These are phyloP conservation scores for Nigrospora oryzae DNA, from an alignment of 2,329 filamentous ascomycete species.

Conservation along the genomic window DNA sequence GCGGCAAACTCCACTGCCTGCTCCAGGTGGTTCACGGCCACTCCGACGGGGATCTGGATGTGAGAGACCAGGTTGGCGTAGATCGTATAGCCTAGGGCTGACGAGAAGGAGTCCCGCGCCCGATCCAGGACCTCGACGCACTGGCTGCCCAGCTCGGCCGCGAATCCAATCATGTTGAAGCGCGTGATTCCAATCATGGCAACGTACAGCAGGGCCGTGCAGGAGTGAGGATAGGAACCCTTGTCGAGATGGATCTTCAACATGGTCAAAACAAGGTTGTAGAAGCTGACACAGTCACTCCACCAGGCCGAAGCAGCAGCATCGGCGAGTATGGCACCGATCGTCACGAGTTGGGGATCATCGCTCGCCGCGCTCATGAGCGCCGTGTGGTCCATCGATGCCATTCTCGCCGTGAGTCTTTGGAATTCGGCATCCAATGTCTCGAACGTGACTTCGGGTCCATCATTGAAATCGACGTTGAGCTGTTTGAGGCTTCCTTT, in stretches of 20 bases:
- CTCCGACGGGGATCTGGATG: constrained; percentile 51
- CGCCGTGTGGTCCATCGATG: constrained; percentile 42
- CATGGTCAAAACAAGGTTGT: constrained; percentile 60
- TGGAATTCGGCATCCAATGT: constrained; percentile 72
- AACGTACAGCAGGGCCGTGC: constrained; percentile 59
- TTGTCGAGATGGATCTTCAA: constrained; percentile 54
- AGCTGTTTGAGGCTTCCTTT: constrained; percentile 64
- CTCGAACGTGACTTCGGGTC: constrained; percentile 53
- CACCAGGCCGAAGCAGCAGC: constrained; percentile 65
- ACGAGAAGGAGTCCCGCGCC: constrained; percentile 54
- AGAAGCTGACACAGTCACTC: constrained; percentile 65
- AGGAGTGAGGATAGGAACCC: constrained; percentile 62
- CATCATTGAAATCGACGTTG: constrained; percentile 55
- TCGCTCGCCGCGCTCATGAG: constrained; percentile 33
- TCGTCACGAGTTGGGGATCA: constrained; percentile 48
- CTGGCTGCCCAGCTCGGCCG: constrained; percentile 54
- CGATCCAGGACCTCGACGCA: constrained; percentile 57
- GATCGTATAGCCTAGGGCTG: constrained; percentile 61
- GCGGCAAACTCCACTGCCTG: constrained; percentile 58
- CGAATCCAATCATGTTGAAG: constrained; percentile 63
- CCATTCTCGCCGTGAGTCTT: constrained; percentile 49
- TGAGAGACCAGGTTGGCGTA: constrained; percentile 65
- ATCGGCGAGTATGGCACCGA: constrained; percentile 64
- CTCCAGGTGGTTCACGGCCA: constrained; percentile 53
- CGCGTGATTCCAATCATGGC: constrained; percentile 59